Evolutionary conservation across 805 yeast genomes (phyloP).

Genomic region (Cyberlindnera euphorbiae): DNA sequence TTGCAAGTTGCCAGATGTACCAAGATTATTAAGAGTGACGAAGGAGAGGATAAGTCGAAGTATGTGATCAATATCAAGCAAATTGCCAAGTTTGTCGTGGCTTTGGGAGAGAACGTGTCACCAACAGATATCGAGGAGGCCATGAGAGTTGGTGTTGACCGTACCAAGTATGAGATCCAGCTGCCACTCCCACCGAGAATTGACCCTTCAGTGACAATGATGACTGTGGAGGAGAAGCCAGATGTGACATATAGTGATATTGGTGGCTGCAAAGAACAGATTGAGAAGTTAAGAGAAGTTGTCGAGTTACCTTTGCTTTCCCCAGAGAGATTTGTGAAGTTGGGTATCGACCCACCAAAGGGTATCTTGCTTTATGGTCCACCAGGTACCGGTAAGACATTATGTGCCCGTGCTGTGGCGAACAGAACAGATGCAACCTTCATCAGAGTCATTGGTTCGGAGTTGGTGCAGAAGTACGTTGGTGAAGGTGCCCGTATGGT

Average conservation of each 20-base stretch:
- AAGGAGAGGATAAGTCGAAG: constrained; percentile 76
- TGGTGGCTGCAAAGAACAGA: constrained; percentile 98
- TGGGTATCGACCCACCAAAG: constrained; percentile 98
- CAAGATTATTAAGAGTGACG: constrained; percentile 72
- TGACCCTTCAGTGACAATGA: constrained; percentile 98
- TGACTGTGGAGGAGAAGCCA: constrained; percentile 99
- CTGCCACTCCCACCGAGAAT: constrained; percentile 96
- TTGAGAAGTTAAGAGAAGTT: constrained; percentile 92
- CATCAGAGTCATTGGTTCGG: constrained; percentile 97
- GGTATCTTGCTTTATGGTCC: constrained; percentile 96
- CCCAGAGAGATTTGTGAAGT: constrained; percentile 93
- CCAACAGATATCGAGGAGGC: constrained; percentile 99
- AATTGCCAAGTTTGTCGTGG: constrained; percentile 96
- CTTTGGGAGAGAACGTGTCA: constrained; percentile 91
- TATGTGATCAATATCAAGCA: constrained; percentile 97
- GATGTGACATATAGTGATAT: constrained; percentile 98
- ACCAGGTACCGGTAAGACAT: constrained; percentile 97
- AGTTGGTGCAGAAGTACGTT: constrained; percentile 94
- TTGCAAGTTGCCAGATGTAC: constrained; percentile 98
- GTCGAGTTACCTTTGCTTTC: constrained; percentile 90
- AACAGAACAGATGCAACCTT: constrained; percentile 99
- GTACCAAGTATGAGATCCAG: constrained; percentile 95
- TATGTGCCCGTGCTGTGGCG: constrained; percentile 98
- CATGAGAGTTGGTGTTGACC: constrained; percentile 98
- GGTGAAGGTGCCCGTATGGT: constrained; percentile 99